Conservation (phyloP, 805 yeast species). For the Kodamaea kakaduensis region DNA sequence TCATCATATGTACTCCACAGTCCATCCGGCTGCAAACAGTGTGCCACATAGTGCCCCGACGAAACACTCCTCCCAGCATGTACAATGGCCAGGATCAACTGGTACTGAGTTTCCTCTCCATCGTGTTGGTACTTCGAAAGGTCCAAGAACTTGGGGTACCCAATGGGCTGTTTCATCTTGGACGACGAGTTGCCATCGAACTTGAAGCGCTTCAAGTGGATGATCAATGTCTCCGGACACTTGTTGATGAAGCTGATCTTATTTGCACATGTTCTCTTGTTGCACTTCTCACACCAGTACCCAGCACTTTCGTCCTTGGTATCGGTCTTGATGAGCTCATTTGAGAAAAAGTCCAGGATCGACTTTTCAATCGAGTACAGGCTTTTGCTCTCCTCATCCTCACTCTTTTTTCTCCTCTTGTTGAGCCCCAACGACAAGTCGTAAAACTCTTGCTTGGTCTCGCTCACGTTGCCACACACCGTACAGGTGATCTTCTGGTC, state of each 20-base stretch:
- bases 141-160: conserved; percentile 75
- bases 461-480: conserved; percentile 75
- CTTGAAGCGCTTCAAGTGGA: conserved; percentile 88
- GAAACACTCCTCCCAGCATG: conserved; percentile 93
- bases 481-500: conserved; percentile 83
- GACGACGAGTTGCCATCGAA: conserved; percentile 76
- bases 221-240: conserved; percentile 83
- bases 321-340: conserved; percentile 71
- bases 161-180: conserved; percentile 83
- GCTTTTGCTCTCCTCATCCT: background rate
- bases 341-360: conserved; percentile 74
- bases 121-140: conserved; percentile 50
- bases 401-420: conserved; percentile 27
- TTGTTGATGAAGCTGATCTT: conserved; percentile 70
- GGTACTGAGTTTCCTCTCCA: conserved; percentile 49
- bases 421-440: conserved; percentile 81
- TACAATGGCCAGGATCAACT: conserved; percentile 76
- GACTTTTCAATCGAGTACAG: conserved; percentile 68
- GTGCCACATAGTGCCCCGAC: conserved; percentile 90
- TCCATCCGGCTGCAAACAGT: conserved; percentile 88
- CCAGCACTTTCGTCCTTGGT: conserved; percentile 62
- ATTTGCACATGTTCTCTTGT: conserved; percentile 68
- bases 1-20: conserved; percentile 94
- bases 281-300: conserved; percentile 85
- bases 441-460: conserved; percentile 89